Conservation (phyloP, 1,284 basidiomycete species). For the Apiotrichum gamsii region DNA sequence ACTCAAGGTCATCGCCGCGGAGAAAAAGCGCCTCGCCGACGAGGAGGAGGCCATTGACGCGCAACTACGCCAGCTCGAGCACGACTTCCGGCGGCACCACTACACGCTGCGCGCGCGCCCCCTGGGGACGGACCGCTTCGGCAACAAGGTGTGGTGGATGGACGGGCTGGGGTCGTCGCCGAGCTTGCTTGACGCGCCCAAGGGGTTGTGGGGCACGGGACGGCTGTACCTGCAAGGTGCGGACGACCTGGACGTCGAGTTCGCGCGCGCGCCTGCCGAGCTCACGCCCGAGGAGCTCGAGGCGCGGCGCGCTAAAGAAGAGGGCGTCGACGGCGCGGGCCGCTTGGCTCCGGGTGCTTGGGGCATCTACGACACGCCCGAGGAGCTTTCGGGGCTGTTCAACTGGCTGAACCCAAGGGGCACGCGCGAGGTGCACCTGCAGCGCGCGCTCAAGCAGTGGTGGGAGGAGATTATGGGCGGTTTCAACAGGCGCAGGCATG, state of each 20-base stretch:
- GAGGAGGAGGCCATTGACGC: conserved; percentile 73
- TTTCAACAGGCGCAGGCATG: conserved; percentile 48
- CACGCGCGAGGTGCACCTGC: conserved; percentile 74
- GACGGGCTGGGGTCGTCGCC: conserved; percentile 86
- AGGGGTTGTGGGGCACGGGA: conserved; percentile 73
- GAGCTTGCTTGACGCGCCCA: conserved; percentile 55
- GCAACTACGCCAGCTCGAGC: conserved; percentile 77
- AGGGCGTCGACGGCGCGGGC: conserved; percentile 62
- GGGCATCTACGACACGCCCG: conserved; percentile 78
- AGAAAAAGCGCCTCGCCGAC: conserved; percentile 75
- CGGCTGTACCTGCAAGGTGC: conserved; percentile 85
- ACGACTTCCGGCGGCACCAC: conserved; percentile 81
- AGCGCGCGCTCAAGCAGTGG: conserved; percentile 74
- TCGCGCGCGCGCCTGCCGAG: conserved; percentile 50
- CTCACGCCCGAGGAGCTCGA: conserved; percentile 43
- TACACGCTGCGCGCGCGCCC: conserved; percentile 79
- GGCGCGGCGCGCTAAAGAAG: conserved; percentile 63
- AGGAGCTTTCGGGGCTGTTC: conserved; percentile 77
- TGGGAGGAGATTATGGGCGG: conserved; percentile 76
- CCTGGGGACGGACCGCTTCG: conserved; percentile 84
- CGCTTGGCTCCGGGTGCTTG: conserved; percentile 71
- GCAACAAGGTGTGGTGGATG: conserved; percentile 96
- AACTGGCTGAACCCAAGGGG: conserved; percentile 90
- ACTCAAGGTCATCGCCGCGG: conserved; percentile 41
- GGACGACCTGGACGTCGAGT: conserved; percentile 67